Evolutionary conservation across 495 filamentous ascomycete species (phyloP), one percentile per base, ranked within the genome.

Genomic region (Bryoglossum gracile): DNA sequence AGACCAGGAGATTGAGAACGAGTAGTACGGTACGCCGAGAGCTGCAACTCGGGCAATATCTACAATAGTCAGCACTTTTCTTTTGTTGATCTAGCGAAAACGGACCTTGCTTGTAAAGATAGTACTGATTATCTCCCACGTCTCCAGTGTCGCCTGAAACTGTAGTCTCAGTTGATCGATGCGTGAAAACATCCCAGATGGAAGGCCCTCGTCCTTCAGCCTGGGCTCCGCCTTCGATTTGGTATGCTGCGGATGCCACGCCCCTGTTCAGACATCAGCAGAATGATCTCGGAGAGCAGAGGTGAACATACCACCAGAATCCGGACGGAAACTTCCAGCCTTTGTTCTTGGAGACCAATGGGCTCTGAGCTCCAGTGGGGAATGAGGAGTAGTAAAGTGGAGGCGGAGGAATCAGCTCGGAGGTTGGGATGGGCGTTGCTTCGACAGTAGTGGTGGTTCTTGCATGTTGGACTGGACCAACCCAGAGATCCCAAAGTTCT

Each of bases 1-100:
- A 4, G 69, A 68, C 69, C 69, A 72, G 8, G 58, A 63, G 43
- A 71, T 69, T 42, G 62, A 66, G 8, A 68, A 65, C 11, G 64
- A 68, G 53, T 66, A 72, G 19, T 50, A 57, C 19, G 53, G 56
- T 3, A 66, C 62, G 22, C 69, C 69, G 8, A 71, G 46, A 34
- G 55, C 56, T 22, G 61, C 59, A 38, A 72, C 38, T 16, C 68
- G 58, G 1, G 66, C 66, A 53, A 69, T 68, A 57, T 72, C 69
- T 57, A 41, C 18, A n/a, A n/a, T 24, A 42, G 18, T 19, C 16
- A 26, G 23, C 1, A 32, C 22, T 40, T 26, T 22, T 18, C 22
- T 0, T 0, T 10, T 9, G 39, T 14, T 8, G 24, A 43, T 23
- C 16, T 14, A 35, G 40, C 8, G 2, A 8, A 43, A 13, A 8